A percentile compares a stretch with the other conserved stretches of the same genome.
phyloP scores from a whole-genome alignment of 176 grass and related monocot genomes.

The Poa pratensis region DNA sequence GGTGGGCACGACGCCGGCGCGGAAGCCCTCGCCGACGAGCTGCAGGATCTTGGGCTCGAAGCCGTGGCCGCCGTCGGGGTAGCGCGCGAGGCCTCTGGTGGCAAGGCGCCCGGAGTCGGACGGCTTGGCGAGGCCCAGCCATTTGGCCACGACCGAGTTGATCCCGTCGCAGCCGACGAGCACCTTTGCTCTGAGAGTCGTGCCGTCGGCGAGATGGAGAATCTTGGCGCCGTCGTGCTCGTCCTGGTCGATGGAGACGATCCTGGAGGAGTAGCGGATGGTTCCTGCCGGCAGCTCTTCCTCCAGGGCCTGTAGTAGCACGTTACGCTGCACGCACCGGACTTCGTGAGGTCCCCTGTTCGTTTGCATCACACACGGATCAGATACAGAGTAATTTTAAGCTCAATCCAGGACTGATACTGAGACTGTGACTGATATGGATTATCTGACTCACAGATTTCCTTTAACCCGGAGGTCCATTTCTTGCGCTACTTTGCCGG shows the following conservation, averaged over 20 bases:
- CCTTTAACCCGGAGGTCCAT: constrained; percentile 13
- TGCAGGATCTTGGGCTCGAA: constrained; percentile 23
- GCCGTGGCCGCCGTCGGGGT: constrained; percentile 6
- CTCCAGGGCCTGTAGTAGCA: constrained; percentile 14
- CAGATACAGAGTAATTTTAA: not conserved
- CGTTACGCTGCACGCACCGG: constrained; percentile 16
- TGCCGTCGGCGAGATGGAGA: not conserved
- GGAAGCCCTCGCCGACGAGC: constrained; percentile 23
- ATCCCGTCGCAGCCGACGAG: constrained; percentile 37
- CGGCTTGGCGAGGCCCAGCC: not conserved
- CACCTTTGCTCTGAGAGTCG: not conserved
- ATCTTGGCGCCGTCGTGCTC: not conserved
- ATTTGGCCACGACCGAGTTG: constrained; percentile 11
- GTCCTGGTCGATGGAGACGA: not conserved
- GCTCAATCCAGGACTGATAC: not conserved
- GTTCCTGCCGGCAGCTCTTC: constrained; percentile 18
- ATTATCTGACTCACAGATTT: not conserved
- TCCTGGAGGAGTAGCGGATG: constrained; percentile 21
- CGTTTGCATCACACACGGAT: not conserved
- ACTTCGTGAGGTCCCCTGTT: constrained; percentile 7
- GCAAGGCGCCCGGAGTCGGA: constrained; percentile 12
- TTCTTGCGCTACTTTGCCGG: not conserved
- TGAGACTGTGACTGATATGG: not conserved
- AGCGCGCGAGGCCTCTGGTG: not conserved
- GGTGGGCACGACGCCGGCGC: not conserved